These are phyloP conservation scores for Fusarium sp. DNA, from an alignment of 2,329 filamentous ascomycete species.

Conservation along the genomic window DNA sequence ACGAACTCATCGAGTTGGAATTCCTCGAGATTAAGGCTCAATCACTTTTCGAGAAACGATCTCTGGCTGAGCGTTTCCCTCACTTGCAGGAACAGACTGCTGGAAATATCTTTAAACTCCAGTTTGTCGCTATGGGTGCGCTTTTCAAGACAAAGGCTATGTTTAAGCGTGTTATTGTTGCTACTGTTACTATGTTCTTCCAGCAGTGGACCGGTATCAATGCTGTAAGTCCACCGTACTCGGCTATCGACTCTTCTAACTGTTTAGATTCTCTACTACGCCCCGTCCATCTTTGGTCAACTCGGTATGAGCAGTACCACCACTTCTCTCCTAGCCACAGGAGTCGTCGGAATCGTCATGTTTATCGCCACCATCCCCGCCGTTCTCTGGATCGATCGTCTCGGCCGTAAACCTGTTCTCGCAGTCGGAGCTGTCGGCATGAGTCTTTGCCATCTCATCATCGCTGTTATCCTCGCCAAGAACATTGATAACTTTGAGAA, in stretches of 20 bases:
- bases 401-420: constrained; percentile 72
- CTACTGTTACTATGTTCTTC: constrained; percentile 71
- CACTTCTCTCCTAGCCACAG: constrained; percentile 72
- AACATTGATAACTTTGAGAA: constrained; percentile 71
- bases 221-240: constrained; percentile 53
- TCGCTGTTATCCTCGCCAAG: constrained; percentile 74
- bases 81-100: constrained; percentile 5
- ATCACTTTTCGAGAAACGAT: constrained; percentile 76
- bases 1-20: constrained; percentile 77
- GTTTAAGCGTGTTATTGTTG: constrained; percentile 73
- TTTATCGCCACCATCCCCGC: constrained; percentile 75
- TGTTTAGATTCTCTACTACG: constrained; percentile 67
- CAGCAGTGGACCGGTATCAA: constrained; percentile 63
- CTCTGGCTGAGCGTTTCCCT: constrained; percentile 19
- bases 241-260: constrained; percentile 1
- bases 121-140: constrained; percentile 74
- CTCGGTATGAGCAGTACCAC: constrained; percentile 67
- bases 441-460: constrained; percentile 76
- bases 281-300: constrained; percentile 75
- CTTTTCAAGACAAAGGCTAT: constrained; percentile 74
- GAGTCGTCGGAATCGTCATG: constrained; percentile 77
- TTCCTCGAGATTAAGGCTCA: constrained; percentile 87
- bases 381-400: constrained; percentile 72
- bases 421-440: constrained; percentile 75
- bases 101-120: constrained; percentile 71